These are phyloP conservation scores for Dictyostelium purpureum DNA, from an alignment of 78 protist species.

Conservation along the genomic window DNA sequence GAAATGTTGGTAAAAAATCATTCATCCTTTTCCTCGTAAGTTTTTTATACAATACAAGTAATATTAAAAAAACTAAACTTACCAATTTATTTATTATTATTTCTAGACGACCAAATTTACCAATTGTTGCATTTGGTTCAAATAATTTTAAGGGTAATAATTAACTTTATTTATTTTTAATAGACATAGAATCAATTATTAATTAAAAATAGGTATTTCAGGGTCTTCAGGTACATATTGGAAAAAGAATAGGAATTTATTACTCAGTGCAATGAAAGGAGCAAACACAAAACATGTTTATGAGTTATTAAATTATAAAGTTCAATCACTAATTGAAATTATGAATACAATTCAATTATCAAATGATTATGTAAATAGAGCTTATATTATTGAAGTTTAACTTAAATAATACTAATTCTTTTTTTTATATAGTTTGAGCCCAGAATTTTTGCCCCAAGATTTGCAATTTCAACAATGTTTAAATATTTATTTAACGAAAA, in stretches of 20 bases:
- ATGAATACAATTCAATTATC: neutral
- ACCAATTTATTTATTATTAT: neutral
- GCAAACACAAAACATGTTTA: slow-evolving; percentile 19
- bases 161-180: no score
- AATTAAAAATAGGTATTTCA: slow-evolving; percentile 7
- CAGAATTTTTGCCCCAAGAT: slow-evolving; percentile 1
- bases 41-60: neutral
- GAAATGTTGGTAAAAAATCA: neutral
- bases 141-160: neutral
- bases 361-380: neutral
- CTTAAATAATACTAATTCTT: neutral
- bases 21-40: neutral
- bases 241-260: neutral
- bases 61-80: neutral
- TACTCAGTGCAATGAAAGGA: slow-evolving; percentile 21
- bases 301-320: neutral
- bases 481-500: slow-evolving; percentile 18
- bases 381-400: neutral
- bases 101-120: slow-evolving; percentile 13
- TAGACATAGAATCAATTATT: neutral
- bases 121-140: neutral
- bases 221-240: neutral
- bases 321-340: neutral
- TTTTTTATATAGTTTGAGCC: neutral
- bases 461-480: slow-evolving; percentile 21